These are phyloP conservation scores for Fusarium caatingaense DNA, from an alignment of 2,329 filamentous ascomycete species.

Conservation along the genomic window DNA sequence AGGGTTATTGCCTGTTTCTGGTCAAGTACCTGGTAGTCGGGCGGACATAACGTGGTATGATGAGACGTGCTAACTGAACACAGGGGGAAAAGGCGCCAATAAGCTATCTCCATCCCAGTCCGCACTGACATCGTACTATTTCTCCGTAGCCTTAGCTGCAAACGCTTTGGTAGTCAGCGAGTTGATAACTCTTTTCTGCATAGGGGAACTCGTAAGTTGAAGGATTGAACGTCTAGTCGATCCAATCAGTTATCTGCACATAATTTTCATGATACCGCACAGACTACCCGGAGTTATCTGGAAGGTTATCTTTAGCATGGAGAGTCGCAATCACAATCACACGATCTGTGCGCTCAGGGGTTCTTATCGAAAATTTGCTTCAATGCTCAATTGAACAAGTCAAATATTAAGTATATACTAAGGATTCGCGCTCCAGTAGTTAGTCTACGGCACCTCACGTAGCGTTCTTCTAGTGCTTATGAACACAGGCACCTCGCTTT, in stretches of 20 bases:
- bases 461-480: conserved; percentile 25
- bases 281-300: neutral
- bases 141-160: neutral
- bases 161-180: neutral
- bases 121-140: neutral
- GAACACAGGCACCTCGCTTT: conserved; percentile 35
- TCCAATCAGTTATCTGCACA: neutral
- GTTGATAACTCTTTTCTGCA: neutral
- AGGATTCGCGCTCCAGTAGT: neutral
- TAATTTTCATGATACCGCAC: neutral
- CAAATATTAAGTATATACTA: neutral
- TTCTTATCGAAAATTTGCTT: neutral
- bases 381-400: neutral
- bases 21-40: neutral
- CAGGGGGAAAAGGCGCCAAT: neutral
- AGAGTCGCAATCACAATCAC: neutral
- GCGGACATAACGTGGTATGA: neutral
- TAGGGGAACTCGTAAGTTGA: neutral
- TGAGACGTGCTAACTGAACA: neutral
- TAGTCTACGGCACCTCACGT: neutral
- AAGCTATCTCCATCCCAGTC: neutral
- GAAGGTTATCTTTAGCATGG: neutral
- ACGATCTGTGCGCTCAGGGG: neutral
- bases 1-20: neutral
- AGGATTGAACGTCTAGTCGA: neutral